Conservation (phyloP, 805 yeast species). For the Kodamaea fukazawae region DNA sequence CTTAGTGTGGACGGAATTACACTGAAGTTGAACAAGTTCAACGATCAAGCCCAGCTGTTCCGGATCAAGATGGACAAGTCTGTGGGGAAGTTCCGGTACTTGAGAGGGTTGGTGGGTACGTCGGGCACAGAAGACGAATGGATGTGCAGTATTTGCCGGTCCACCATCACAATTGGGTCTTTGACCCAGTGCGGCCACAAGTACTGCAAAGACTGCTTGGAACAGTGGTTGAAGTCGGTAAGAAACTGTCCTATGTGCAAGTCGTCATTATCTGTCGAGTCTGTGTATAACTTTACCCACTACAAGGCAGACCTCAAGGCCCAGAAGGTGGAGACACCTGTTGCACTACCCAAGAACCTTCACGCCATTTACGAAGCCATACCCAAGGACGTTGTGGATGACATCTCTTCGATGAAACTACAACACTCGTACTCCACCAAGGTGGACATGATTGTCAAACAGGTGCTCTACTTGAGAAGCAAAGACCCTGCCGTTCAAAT, state of each 20-base stretch:
- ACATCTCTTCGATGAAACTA: constrained; percentile 39
- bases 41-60: constrained; percentile 2
- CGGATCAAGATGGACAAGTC: constrained; percentile 24
- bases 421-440: constrained; percentile 71
- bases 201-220: constrained; percentile 79
- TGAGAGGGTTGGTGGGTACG: constrained; percentile 25
- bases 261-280: constrained; percentile 41
- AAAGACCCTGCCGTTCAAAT: constrained; percentile 68
- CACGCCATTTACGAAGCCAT: constrained; percentile 47
- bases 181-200: constrained; percentile 90
- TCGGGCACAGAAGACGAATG: constrained; percentile 35
- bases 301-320: constrained; percentile 52
- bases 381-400: constrained; percentile 38
- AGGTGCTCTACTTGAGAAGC: constrained; percentile 59
- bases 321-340: constrained; percentile 33
- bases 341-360: constrained; percentile 17
- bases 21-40: constrained; percentile 15
- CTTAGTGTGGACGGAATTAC: constrained; percentile 1
- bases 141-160: constrained; percentile 77
- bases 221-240: constrained; percentile 63
- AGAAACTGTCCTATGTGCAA: constrained; percentile 83
- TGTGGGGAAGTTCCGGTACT: constrained; percentile 35
- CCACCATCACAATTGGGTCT: constrained; percentile 68
- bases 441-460: constrained; percentile 76
- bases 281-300: constrained; percentile 69